A percentile compares a stretch with the other conserved stretches of the same genome.
Evolutionary conservation across 352 stramenopile species (phyloP).

Genomic region (Phytophthora kernoviae): DNA sequence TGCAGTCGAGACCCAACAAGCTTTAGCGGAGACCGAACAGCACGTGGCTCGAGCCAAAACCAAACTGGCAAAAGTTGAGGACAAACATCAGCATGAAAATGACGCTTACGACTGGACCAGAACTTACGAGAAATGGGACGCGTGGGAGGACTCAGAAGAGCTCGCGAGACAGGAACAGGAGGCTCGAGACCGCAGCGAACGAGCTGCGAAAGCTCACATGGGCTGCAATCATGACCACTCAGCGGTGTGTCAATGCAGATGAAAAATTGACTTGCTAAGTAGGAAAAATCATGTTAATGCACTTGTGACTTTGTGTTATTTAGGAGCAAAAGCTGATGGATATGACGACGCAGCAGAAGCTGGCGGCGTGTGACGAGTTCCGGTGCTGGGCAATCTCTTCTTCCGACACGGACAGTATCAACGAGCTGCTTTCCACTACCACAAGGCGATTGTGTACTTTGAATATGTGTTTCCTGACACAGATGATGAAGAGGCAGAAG

Average conservation of each 20-base stretch:
- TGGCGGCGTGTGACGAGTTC: constrained; percentile 71
- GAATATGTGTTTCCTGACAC: constrained; percentile 87
- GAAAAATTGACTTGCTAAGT: too few relatives aligned
- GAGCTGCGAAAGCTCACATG: constrained; percentile 47
- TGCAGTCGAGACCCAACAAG: constrained; percentile 35
- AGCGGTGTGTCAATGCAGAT: constrained; percentile 29
- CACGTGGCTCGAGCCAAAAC: constrained; percentile 47
- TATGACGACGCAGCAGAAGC: constrained; percentile 71
- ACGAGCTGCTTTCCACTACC: constrained; percentile 80
- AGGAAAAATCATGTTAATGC: constrained; percentile 3
- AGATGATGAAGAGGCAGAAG: constrained; percentile 48
- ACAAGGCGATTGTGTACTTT: constrained; percentile 86
- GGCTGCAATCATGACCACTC: constrained; percentile 89
- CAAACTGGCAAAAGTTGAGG: constrained; percentile 34
- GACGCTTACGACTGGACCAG: constrained; percentile 73
- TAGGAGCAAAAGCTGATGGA: constrained; percentile 89
- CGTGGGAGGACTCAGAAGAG: constrained; percentile 82
- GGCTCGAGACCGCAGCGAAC: constrained; percentile 65
- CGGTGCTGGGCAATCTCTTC: constrained; percentile 74
- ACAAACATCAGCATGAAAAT: constrained; percentile 20
- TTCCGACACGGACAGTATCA: constrained; percentile 84
- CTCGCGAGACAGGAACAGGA: constrained; percentile 67
- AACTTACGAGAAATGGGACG: constrained; percentile 82
- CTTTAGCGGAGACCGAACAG: constrained; percentile 40
- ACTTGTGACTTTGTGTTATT: constrained; percentile 16